phyloP scores from a whole-genome alignment of 2,329 filamentous ascomycete genomes.

The Thyridium curvatum region DNA sequence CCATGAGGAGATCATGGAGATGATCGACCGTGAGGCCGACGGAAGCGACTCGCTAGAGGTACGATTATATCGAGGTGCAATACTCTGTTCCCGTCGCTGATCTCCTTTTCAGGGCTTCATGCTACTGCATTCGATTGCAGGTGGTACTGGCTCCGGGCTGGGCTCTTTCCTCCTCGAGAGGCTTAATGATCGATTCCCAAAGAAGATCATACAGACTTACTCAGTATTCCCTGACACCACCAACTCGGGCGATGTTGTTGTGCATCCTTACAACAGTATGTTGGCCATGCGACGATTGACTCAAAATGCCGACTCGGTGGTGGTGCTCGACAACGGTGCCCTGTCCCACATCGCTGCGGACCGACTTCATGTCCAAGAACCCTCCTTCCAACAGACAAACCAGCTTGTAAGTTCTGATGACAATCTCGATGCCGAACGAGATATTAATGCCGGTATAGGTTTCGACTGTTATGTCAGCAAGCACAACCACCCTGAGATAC shows the following conservation, averaged over 20 bases:
- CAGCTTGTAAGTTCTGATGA: slow-evolving; percentile 59
- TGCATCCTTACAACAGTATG: slow-evolving; percentile 97
- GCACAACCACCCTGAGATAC: slow-evolving; percentile 92
- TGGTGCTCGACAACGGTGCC: slow-evolving; percentile 94
- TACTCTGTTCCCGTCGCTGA: no score
- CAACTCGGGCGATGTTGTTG: slow-evolving; percentile 82
- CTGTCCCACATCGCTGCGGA: slow-evolving; percentile 91
- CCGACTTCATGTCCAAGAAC: slow-evolving; percentile 87
- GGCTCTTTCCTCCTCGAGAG: slow-evolving; percentile 92
- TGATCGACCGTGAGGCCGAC: slow-evolving; percentile 98
- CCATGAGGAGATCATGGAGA: slow-evolving; percentile 96
- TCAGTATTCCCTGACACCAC: slow-evolving; percentile 96
- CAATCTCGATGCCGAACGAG: background rate
- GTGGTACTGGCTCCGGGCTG: slow-evolving; percentile 91
- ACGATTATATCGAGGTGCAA: slow-evolving; percentile 3
- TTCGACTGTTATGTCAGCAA: slow-evolving; percentile 97
- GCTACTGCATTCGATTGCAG: slow-evolving; percentile 96
- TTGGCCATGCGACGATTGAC: slow-evolving; percentile 85
- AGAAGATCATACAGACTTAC: slow-evolving; percentile 98
- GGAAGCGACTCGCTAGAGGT: slow-evolving; percentile 95
- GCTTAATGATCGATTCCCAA: slow-evolving; percentile 95
- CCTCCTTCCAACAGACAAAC: slow-evolving; percentile 95
- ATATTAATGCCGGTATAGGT: slow-evolving; percentile 37
- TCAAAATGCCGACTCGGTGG: slow-evolving; percentile 95
- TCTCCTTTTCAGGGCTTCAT: slow-evolving; percentile 71